phyloP scores from a whole-genome alignment of 2,329 filamentous ascomycete genomes.

The Apiospora phragmitis region DNA sequence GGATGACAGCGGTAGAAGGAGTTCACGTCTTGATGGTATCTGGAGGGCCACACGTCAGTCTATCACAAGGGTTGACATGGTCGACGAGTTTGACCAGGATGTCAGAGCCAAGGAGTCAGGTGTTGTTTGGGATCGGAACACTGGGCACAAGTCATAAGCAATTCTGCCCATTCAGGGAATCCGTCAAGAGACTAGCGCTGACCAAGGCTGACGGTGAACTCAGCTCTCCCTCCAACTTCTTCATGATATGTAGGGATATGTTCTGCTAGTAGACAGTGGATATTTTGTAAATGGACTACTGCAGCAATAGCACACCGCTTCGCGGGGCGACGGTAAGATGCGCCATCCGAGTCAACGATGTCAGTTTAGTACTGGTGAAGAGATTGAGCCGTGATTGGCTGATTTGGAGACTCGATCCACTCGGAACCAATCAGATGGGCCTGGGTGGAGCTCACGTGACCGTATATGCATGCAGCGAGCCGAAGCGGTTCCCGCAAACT shows the following conservation, averaged over 20 bases:
- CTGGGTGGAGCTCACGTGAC: not conserved
- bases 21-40: not conserved
- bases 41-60: not conserved
- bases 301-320: conserved; percentile 4
- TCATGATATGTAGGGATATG: not conserved
- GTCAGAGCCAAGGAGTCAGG: not conserved
- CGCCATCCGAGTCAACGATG: conserved; percentile 5
- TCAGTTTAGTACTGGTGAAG: not conserved
- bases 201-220: not conserved
- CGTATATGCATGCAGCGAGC: conserved; percentile 8
- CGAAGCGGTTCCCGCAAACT: conserved; percentile 13
- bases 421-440: conserved; percentile 1
- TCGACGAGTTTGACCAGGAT: not conserved
- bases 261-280: not conserved
- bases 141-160: not conserved
- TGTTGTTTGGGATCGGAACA: not conserved
- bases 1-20: not conserved
- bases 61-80: not conserved
- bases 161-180: not conserved
- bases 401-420: not conserved
- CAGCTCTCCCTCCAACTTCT: not conserved
- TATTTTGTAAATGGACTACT: not conserved
- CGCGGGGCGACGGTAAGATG: not conserved
- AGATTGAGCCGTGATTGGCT: not conserved
- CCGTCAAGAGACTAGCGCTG: not conserved